Evolutionary conservation across 2,329 filamentous ascomycete genomes (phyloP), one percentile per base, ranked within the genome.

Genomic region (Aspergillus fructus): DNA sequence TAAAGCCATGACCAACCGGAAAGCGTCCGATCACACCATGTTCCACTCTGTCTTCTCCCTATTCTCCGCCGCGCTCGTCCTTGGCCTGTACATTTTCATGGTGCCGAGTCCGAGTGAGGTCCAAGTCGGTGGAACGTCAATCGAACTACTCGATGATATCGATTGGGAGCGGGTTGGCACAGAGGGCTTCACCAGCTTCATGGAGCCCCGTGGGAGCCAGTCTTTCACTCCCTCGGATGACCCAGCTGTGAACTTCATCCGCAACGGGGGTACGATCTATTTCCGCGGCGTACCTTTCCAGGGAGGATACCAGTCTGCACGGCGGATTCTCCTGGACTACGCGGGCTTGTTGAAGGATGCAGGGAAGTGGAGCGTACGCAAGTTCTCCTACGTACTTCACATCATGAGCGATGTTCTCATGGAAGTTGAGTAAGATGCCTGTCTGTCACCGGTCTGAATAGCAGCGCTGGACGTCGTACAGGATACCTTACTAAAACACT

Each of bases 11-110:
- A 76, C 75, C 17, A 79, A 82, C 56, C 76, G 81, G 46, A 79
- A 81, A 61, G 79, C 81, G 2, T 81, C 79, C 0, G 81, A 83
- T 52, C 78, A 80, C 27, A 78, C 79, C 24, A 81, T 78, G 42
- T 80, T 82, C 23, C 79, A 82, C 59, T 79, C 78, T 7, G 75
- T 80, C 2, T 74, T 78, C 6, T 77, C 79, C 0, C 69, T 83
- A 0, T 83, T 83, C 66, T 76, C 78, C 5, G 78, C 81, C 1
- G 80, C 79, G 0, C 74, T 83, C 2, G 77, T 83, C 1, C 67
- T 83, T 1, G 81, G 81, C 0, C 65, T 83, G 1, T 83, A 82
- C 58, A 77, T 81, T 9, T 83, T 82, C 62, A 82, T 80, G 65
- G 71, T 79, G 0, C 67, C 74, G 2, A 64, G 59, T 5, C 52